phyloP scores from a whole-genome alignment of 768 basidiomycete genomes.

The Serpula lacrymans region DNA sequence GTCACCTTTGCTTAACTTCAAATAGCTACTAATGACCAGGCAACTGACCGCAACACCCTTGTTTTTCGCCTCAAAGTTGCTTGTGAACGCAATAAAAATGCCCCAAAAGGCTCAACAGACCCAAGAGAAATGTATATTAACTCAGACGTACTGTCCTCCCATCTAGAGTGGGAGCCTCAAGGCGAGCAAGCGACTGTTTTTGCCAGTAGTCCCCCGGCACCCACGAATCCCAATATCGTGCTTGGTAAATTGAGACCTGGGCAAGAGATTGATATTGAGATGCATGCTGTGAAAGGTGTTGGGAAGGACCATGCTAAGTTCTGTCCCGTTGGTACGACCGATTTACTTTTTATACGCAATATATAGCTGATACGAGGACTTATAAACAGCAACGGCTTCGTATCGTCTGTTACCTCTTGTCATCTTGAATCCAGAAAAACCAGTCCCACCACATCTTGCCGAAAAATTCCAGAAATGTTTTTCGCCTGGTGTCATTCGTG shows the following conservation, averaged over 20 bases:
- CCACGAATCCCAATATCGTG: constrained; percentile 80
- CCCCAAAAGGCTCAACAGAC: constrained; percentile 49
- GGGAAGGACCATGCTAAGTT: constrained; percentile 97
- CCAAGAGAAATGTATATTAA: constrained; percentile 69
- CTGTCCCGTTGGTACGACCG: constrained; percentile 78
- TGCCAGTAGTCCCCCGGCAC: constrained; percentile 47
- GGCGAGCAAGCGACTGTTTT: constrained; percentile 76
- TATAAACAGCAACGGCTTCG: constrained; percentile 77
- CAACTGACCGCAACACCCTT: constrained; percentile 88
- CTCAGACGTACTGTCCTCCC: constrained; percentile 61
- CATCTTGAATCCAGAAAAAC: constrained; percentile 59
- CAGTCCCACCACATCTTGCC: constrained; percentile 73
- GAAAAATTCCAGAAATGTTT: constrained; percentile 88
- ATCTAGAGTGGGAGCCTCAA: constrained; percentile 74
- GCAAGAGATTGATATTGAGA: constrained; percentile 77
- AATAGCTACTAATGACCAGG: constrained; percentile 45
- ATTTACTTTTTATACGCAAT: not conserved
- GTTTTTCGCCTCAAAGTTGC: constrained; percentile 74
- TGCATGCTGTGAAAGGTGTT: constrained; percentile 90
- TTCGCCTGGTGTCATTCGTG: constrained; percentile 72
- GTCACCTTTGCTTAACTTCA: not conserved
- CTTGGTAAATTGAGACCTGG: constrained; percentile 91
- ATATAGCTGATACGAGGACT: constrained; percentile 2
- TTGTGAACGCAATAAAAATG: constrained; percentile 61
- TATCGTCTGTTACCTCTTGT: constrained; percentile 91